Base-by-base conservation (phyloP, 352 stramenopile genomes). In the Phytophthora colocasiae region DNA sequence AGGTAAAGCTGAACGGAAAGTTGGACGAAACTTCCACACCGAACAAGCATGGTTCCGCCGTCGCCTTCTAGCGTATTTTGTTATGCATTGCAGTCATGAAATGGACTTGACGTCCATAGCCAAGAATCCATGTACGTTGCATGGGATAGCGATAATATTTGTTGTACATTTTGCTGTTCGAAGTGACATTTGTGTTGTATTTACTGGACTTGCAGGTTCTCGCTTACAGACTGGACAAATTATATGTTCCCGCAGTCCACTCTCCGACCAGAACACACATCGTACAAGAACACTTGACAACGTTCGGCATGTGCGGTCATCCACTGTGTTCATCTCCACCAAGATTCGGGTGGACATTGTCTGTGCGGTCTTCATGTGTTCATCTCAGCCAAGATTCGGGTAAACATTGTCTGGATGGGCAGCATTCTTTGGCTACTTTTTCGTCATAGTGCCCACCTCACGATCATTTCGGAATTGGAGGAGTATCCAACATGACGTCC, bases 401-500 rank as follows among this genome's bases (percentile, higher is more conserved):
- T 36, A 8, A 36, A 36, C 31, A 36, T 36, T 36, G 38, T 43
- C 12, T 48, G 24, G 45, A 55, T 47, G 44, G 34, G 27, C 40
- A 43, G 17, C 15, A 22, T 55, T 69, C 24, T 68, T 70, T 65
- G 62, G 62, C 62, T 70, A 70, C 62, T 65, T n/a, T 58, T 29
- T n/a, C n/a, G 22, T n/a, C 44, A 10, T 14, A 12, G 1, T 5
- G 31, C 29, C 19, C 29, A 12, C 4, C 39, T 39, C 22, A 32
- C 36, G n/a, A 9, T 63, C 64, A 72, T 43, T 63, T 27, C 15
- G 7, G 22, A 68, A 68, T 63, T 9, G 3, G 24, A 38, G 7
- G 6, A 29, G 8, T n/a, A 41, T 10, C 6, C 4, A 10, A 17
- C 6, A 71, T 71, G 63, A 24, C 47, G 51, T 55, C 9, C 32